Evolutionary conservation across 345 rosid species (phyloP), one percentile per base, ranked within the genome.

Genomic region (Lagerstroemia speciosa): DNA sequence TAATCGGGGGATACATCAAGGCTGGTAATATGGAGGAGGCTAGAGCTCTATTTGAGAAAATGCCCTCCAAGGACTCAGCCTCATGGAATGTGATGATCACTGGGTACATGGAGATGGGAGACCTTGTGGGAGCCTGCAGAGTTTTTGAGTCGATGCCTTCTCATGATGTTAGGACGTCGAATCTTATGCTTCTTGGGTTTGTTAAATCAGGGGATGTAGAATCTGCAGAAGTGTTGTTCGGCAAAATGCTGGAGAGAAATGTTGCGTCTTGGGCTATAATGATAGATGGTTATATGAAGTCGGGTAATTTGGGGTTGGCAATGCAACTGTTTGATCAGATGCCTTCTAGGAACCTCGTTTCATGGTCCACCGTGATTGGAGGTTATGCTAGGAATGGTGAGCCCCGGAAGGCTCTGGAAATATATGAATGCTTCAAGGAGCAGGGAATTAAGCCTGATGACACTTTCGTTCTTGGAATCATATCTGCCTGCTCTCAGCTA

Each of bases 401-500:
- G 22, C 63, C 63, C 12, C 84, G 71, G 41, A 87, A 86, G 46
- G 96, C 98, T 27, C 66, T 63, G 31, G 68, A 41, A 29, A 71
- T 87, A 75, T 81, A 81, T 52, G 81, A 83, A 71, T 77, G 76
- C 71, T 82, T 89, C 89, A 77, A 80, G 76, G 75, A 57, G 67
- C 55, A 69, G 53, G 87, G 90, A 41, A 26, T 89, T 75, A 77
- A 64, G 68, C 80, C 83, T 55, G 93, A 89, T 73, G 85, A 81
- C 4, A 87, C 83, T 0, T 70, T 92, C 64, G 75, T 82, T 52
- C 76, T 92, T 67, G 80, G 90, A 68, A 84, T 87, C 57, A 69
- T 92, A 67, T 79, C 92, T 78, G 92, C 96, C 74, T 87, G 96
- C 79, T 79, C 94, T 0, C 87, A 84, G 81, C 84, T 91, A 73